These are phyloP conservation scores for Beauveria pseudobassiana DNA, from an alignment of 2,329 filamentous ascomycete genomes.

Conservation along the genomic window DNA sequence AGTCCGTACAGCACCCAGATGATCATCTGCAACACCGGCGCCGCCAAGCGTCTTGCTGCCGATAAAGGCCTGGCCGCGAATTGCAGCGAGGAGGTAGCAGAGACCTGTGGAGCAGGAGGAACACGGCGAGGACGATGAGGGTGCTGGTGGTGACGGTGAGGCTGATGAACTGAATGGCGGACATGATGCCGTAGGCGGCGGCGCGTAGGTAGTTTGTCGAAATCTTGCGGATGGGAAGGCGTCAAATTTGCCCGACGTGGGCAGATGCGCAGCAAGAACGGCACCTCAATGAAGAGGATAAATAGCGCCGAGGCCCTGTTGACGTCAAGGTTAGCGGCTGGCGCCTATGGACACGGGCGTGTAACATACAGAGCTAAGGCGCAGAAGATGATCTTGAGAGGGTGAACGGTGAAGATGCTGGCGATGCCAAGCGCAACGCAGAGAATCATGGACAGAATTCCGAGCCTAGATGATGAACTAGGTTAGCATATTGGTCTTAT, in stretches of 20 bases:
- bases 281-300: constrained; percentile 83
- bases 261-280: constrained; percentile 93
- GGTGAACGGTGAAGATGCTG: constrained; percentile 53
- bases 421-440: constrained; percentile 63
- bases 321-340: not conserved
- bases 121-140: constrained; percentile 77
- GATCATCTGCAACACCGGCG: constrained; percentile 94
- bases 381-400: constrained; percentile 43
- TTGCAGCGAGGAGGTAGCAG: constrained; percentile 73
- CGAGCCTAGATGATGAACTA: constrained; percentile 44
- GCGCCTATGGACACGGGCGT: not conserved
- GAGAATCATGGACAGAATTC: constrained; percentile 62
- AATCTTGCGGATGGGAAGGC: constrained; percentile 79
- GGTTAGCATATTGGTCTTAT: not conserved
- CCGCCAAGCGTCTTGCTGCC: constrained; percentile 70
- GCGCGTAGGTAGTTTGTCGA: constrained; percentile 97
- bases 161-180: constrained; percentile 76
- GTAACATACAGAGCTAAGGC: constrained; percentile 45
- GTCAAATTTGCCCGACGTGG: constrained; percentile 86
- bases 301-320: constrained; percentile 60
- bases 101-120: constrained; percentile 66
- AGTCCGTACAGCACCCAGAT: constrained; percentile 44
- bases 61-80: constrained; percentile 81
- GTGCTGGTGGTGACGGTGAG: constrained; percentile 57
- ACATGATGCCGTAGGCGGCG: constrained; percentile 76